A percentile compares a stretch with the other conserved stretches of the same genome.
Conservation (phyloP, 169 alveolate species). For the Theileria parva region DNA sequence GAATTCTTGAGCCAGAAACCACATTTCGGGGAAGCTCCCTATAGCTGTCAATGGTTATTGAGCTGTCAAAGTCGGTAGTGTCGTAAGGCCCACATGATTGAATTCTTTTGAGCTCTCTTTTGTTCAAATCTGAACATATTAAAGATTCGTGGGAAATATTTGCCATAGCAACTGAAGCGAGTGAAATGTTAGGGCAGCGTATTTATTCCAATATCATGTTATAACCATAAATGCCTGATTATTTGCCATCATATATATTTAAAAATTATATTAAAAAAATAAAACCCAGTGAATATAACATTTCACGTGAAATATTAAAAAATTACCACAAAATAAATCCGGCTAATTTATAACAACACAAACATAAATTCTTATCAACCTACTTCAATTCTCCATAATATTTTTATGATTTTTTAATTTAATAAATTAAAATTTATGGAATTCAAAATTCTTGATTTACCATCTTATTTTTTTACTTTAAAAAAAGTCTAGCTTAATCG, state of each 20-base stretch:
- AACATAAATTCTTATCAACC: neutral
- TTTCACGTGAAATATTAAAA: neutral
- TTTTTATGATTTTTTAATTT: too few relatives aligned
- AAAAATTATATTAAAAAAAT: neutral
- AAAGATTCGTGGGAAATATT: constrained; percentile 27
- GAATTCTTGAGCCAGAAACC: neutral
- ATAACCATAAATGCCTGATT: neutral
- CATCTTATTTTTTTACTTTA: too few relatives aligned
- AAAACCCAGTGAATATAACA: neutral
- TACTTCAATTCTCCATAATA: too few relatives aligned
- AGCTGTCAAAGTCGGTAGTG: constrained; percentile 10
- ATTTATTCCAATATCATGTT: neutral
- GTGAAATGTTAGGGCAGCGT: neutral
- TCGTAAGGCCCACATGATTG: constrained; percentile 2
- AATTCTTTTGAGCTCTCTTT: constrained; percentile 21
- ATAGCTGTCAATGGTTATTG: constrained; percentile 24
- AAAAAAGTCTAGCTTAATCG: neutral
- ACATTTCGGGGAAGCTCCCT: constrained; percentile 15
- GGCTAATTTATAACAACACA: neutral
- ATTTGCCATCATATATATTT: neutral
- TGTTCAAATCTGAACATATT: constrained; percentile 30
- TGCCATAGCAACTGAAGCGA: constrained; percentile 6
- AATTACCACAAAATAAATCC: neutral
- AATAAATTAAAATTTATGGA: too few relatives aligned
- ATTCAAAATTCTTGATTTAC: neutral